Conservation (phyloP, 2,329 filamentous ascomycete genomes). For the Penicillium verrucosum region DNA sequence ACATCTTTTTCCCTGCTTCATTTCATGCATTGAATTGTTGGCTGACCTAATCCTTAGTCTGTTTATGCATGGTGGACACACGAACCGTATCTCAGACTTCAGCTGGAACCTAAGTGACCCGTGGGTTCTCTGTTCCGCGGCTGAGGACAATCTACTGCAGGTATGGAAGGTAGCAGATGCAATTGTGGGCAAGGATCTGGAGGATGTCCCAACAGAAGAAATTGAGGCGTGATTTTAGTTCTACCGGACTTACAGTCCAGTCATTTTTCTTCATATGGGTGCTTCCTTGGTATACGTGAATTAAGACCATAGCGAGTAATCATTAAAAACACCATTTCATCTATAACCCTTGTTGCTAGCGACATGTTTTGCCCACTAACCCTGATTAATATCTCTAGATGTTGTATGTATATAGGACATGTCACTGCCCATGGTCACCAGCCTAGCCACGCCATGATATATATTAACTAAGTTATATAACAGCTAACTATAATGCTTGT, state of each 20-base stretch:
- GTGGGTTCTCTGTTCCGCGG: conserved; percentile 93
- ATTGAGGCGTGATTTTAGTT: conserved; percentile 53
- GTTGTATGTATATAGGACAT: background rate
- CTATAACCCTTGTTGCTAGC: background rate
- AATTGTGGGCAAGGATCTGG: conserved; percentile 73
- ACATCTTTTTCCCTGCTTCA: background rate
- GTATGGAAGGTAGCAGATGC: conserved; percentile 86
- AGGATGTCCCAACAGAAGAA: conserved; percentile 73
- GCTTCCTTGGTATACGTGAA: background rate
- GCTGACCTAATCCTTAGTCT: conserved; percentile 52
- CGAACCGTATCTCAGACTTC: conserved; percentile 93
- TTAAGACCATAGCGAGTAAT: background rate
- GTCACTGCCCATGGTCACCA: too few species aligned
- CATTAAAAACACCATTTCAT: background rate
- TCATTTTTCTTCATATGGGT: background rate
- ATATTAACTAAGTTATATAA: background rate
- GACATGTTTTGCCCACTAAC: background rate
- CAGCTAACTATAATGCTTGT: too few species aligned
- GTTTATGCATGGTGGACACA: conserved; percentile 99
- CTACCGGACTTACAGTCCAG: background rate
- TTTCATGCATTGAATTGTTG: background rate
- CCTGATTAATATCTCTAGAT: background rate
- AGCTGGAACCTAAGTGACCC: conserved; percentile 97
- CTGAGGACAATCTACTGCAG: conserved; percentile 94
- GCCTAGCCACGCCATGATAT: background rate